Conservation (phyloP, 2,329 filamentous ascomycete species). For the Ophiostoma sp. region DNA sequence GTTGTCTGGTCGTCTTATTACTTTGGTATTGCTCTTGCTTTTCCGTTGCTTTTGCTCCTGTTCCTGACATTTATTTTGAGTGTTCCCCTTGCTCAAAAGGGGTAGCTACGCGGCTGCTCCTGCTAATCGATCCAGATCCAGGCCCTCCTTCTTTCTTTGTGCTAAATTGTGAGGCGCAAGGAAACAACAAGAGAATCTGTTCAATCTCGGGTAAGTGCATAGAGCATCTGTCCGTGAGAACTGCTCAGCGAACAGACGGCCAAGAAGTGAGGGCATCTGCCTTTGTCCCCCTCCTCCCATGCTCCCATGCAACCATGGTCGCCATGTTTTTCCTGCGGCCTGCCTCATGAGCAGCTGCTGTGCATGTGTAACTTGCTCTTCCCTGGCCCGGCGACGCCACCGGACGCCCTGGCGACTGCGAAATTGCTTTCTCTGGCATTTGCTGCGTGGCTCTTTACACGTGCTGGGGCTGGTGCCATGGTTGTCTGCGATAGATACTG, state of each 20-base stretch:
- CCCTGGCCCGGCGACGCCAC: slow-evolving; percentile 3
- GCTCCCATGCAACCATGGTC: not conserved
- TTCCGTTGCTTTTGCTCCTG: not conserved
- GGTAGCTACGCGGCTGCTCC: slow-evolving; percentile 12
- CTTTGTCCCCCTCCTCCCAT: not conserved
- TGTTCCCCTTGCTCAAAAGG: not conserved
- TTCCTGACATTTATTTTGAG: not conserved
- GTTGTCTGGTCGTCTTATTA: not conserved
- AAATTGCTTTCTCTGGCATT: not conserved
- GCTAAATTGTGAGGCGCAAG: slow-evolving; percentile 6
- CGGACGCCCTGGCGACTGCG: not conserved
- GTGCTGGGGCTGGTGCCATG: slow-evolving; percentile 8
- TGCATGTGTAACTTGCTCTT: slow-evolving; percentile 20
- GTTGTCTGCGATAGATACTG: not conserved
- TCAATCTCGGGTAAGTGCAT: slow-evolving; percentile 17
- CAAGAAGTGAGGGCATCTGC: not conserved
- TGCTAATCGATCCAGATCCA: not conserved
- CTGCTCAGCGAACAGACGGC: not conserved
- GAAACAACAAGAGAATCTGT: not conserved
- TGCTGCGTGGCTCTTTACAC: slow-evolving; percentile 6
- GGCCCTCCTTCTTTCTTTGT: slow-evolving; percentile 1
- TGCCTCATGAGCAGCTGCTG: slow-evolving; percentile 22
- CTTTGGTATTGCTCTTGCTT: slow-evolving; percentile 2
- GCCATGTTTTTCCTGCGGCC: slow-evolving; percentile 21
- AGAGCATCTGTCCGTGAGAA: not conserved